These are phyloP conservation scores for Annona squamosa DNA, from an alignment of 164 flowering plant genomes.

Conservation along the genomic window DNA sequence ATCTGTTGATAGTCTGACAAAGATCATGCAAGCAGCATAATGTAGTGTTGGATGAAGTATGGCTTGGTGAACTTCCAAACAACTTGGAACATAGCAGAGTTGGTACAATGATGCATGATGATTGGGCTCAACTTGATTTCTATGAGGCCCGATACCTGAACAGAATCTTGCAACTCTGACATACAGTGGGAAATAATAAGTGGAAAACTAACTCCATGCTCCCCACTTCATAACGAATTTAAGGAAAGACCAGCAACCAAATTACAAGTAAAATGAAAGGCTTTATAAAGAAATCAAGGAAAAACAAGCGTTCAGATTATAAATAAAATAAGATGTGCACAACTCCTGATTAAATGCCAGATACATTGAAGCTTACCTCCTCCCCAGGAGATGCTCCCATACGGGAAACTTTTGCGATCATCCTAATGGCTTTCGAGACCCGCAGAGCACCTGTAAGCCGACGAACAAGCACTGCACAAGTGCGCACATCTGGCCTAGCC, in stretches of 20 bases:
- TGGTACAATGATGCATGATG: too few species aligned
- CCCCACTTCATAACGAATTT: too few species aligned
- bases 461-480: conserved; percentile 47
- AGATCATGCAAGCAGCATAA: too few species aligned
- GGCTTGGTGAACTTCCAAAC: too few species aligned
- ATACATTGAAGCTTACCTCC: conserved; percentile 45
- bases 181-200: background rate
- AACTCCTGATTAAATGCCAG: background rate
- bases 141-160: too few species aligned
- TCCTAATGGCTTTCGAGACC: conserved; percentile 79
- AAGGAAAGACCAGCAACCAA: too few species aligned
- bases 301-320: background rate
- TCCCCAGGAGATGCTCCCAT: conserved; percentile 66
- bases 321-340: background rate
- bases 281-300: background rate
- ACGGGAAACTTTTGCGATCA: conserved; percentile 51
- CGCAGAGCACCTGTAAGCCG: conserved; percentile 85
- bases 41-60: too few species aligned
- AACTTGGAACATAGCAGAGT: too few species aligned
- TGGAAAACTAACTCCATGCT: background rate
- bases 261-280: too few species aligned
- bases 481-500: conserved; percentile 74
- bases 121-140: too few species aligned
- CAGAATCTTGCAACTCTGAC: background rate
- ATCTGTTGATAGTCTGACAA: too few species aligned